These are phyloP conservation scores for Austroboletus olivaceoglutinosus DNA, from an alignment of 1,284 basidiomycete genomes.

Conservation along the genomic window DNA sequence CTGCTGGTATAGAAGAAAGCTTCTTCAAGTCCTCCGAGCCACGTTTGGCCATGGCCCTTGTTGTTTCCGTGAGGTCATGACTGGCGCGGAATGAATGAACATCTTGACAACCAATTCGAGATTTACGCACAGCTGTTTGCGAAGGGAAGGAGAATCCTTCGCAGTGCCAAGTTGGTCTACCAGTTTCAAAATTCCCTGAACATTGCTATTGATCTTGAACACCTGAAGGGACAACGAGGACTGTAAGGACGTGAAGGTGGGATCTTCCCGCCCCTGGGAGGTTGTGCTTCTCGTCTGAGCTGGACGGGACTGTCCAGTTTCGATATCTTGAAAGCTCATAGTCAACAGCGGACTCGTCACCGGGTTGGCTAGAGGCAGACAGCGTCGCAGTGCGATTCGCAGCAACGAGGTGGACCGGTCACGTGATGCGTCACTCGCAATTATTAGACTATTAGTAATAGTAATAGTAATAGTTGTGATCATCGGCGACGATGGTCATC, in stretches of 20 bases:
- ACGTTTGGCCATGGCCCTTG: conserved; percentile 91
- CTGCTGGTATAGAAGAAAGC: conserved; percentile 66
- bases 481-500: too few relatives aligned
- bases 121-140: conserved; percentile 72
- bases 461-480: too few relatives aligned
- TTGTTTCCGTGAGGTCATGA: conserved; percentile 91
- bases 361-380: neutral
- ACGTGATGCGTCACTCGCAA: too few relatives aligned
- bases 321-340: conserved; percentile 82
- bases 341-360: neutral
- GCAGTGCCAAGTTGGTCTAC: conserved; percentile 87
- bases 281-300: conserved; percentile 39
- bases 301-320: conserved; percentile 56
- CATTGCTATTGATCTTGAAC: conserved; percentile 98
- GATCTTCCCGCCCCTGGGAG: conserved; percentile 64
- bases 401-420: conserved; percentile 1
- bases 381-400: conserved; percentile 1
- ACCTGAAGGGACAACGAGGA: conserved; percentile 90
- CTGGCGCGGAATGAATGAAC: conserved; percentile 34
- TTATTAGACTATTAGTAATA: too few relatives aligned
- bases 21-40: conserved; percentile 91
- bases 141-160: conserved; percentile 71
- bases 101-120: neutral
- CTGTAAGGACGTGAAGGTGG: conserved; percentile 76
- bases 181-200: conserved; percentile 90